A percentile compares a stretch with the other conserved stretches of the same genome.
phyloP scores from a whole-genome alignment of 345 rosid species.

The Lepidium didymum region DNA sequence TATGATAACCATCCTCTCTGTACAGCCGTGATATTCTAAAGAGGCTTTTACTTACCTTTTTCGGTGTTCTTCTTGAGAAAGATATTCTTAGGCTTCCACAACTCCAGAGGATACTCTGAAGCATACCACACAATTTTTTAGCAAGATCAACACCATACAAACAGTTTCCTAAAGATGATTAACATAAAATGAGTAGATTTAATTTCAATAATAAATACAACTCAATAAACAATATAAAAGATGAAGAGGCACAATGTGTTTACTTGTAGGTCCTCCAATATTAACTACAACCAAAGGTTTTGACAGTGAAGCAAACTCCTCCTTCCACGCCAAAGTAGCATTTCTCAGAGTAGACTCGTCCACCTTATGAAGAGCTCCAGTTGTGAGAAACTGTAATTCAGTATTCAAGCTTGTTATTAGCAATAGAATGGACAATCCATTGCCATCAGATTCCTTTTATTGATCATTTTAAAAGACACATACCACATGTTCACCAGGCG shows the following conservation, averaged over 20 bases:
- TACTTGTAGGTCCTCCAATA: slow-evolving; percentile 91
- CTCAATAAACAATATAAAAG: neutral
- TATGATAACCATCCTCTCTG: neutral
- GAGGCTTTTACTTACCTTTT: slow-evolving; percentile 33
- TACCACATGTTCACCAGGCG: slow-evolving; percentile 77
- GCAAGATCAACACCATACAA: slow-evolving; percentile 72
- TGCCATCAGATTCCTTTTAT: neutral
- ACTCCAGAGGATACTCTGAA: slow-evolving; percentile 63
- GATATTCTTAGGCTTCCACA: slow-evolving; percentile 87
- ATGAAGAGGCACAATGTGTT: neutral
- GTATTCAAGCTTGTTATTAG: slow-evolving; percentile 21
- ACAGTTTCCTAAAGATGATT: slow-evolving; percentile 47
- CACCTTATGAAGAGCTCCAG: slow-evolving; percentile 84
- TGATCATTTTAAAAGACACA: slow-evolving; percentile 21
- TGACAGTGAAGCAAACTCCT: slow-evolving; percentile 52
- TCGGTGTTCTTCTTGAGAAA: slow-evolving; percentile 78
- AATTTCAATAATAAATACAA: neutral
- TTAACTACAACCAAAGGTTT: slow-evolving; percentile 89
- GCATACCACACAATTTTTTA: slow-evolving; percentile 45
- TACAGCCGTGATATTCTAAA: neutral
- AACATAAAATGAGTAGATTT: neutral
- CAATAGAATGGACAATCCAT: neutral
- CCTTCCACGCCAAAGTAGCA: slow-evolving; percentile 71
- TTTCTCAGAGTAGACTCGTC: slow-evolving; percentile 55
- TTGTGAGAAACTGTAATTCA: slow-evolving; percentile 57